Base-by-base conservation (phyloP, 176 grass and related monocot species). In the Cenchrus purpureus region DNA sequence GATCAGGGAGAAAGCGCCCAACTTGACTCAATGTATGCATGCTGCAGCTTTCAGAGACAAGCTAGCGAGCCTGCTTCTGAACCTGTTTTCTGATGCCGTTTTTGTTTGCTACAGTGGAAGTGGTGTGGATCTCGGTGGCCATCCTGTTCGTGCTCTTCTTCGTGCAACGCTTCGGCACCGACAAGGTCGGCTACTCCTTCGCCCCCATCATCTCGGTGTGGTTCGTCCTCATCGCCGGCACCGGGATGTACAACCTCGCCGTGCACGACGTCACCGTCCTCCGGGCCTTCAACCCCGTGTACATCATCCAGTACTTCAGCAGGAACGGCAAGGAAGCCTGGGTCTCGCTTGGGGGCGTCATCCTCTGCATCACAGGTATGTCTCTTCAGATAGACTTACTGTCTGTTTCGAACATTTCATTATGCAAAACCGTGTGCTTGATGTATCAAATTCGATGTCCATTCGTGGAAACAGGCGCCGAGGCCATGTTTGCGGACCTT, bases 121-220 rank as follows among this genome's bases (percentile, higher is more conserved):
- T 95, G 45, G 90, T 86, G 17, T 83, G 64, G 85, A 86, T 95
- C 61, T 95, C 90, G 15, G 77, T 87, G n/a, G 85, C 81, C 10
- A 82, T 95, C 34, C 65, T 92, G 52, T 46, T 92, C 51, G 0
- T 88, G 45, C 74, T 92, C 60, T 95, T 95, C 86, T 74, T 68
- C 2, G 60, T 77, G 29, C 93, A 90, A 59, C 81, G 68, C 29
- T 87, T 95, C 10, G 93, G 93, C 19, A 92, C 93, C 2, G 82
- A 95, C 81, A 90, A 92, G 72, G 93, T 95, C 12, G 90, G 93
- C 3, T 92, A 92, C 93, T 79, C 87, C 2, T 95, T 92, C 45
- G 87, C 93, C 8, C 93, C 87, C 16, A 77, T 90, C 71, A 85
- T 95, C 65, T 79, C 80, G 1, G n/a, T 90, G 65, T 92, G 87